Conservation (phyloP, 2,329 filamentous ascomycete genomes). For the Mycosphaerella arachidis region DNA sequence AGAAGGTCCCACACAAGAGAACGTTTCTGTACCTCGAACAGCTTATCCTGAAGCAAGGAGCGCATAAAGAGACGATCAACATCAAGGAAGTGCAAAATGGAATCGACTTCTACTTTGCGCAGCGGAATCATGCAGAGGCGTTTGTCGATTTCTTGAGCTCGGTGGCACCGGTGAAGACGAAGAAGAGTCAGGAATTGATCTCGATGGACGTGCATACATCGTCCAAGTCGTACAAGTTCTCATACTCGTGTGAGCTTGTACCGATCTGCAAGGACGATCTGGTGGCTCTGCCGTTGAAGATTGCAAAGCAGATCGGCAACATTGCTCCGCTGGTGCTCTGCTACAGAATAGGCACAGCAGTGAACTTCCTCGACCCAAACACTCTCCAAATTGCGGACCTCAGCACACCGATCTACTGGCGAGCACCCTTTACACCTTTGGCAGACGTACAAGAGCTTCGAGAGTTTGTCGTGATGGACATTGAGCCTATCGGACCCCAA, state of each 20-base stretch:
- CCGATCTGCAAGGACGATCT: constrained; percentile 97
- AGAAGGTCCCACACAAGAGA: constrained; percentile 95
- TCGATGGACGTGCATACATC: constrained; percentile 89
- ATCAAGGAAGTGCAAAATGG: constrained; percentile 97
- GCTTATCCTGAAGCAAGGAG: constrained; percentile 88
- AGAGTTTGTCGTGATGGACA: constrained; percentile 93
- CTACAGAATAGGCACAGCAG: constrained; percentile 78
- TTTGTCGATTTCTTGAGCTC: constrained; percentile 88
- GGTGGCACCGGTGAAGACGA: constrained; percentile 70
- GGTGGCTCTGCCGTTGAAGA: constrained; percentile 83
- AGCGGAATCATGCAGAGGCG: constrained; percentile 84
- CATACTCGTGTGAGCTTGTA: constrained; percentile 81
- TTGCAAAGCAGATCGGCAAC: constrained; percentile 83
- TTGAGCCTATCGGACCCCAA: constrained; percentile 69
- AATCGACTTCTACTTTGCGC: constrained; percentile 90
- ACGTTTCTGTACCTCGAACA: constrained; percentile 83
- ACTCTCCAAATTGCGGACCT: constrained; percentile 90
- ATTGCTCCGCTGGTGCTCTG: constrained; percentile 83
- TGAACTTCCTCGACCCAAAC: constrained; percentile 84
- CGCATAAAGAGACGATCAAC: constrained; percentile 90
- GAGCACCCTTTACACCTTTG: constrained; percentile 76
- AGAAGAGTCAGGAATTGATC: constrained; percentile 89
- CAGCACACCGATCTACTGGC: constrained; percentile 80
- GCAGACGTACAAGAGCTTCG: constrained; percentile 79
- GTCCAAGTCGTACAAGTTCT: constrained; percentile 90